Evolutionary conservation across 2,329 filamentous ascomycete species (phyloP).

Genomic region (Paecilomyces niveus): DNA sequence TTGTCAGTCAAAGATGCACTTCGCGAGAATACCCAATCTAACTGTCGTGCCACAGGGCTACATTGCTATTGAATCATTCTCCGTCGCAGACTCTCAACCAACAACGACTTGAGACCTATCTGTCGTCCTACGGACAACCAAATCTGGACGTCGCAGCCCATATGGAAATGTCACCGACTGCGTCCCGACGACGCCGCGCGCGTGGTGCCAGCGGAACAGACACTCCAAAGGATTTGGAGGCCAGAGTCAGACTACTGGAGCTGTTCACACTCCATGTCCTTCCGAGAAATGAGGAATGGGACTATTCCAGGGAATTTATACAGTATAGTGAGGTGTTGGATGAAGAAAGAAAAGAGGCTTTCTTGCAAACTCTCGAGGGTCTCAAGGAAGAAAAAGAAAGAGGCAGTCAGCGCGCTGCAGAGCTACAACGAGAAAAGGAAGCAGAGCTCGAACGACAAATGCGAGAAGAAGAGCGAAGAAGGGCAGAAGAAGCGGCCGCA

Average conservation of each 20-base stretch:
- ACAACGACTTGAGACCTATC: constrained; percentile 77
- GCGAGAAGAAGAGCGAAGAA: constrained; percentile 37
- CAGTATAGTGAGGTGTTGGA: constrained; percentile 78
- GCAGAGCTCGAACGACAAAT: constrained; percentile 46
- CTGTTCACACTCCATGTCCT: constrained; percentile 92
- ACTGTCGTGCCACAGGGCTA: constrained; percentile 56
- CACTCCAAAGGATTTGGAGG: constrained; percentile 75
- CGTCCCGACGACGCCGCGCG: constrained; percentile 25
- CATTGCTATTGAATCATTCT: constrained; percentile 83
- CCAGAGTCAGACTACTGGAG: constrained; percentile 85
- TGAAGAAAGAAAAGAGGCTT: constrained; percentile 83
- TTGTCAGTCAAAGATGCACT: constrained; percentile 31
- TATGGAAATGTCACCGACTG: constrained; percentile 40
- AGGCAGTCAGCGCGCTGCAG: constrained; percentile 55
- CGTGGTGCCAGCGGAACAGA: constrained; percentile 56
- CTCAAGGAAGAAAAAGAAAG: constrained; percentile 77
- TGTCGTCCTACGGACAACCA: constrained; percentile 68
- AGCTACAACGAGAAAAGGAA: constrained; percentile 56
- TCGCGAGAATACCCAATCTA: not conserved
- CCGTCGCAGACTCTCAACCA: constrained; percentile 78
- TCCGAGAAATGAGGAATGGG: constrained; percentile 91
- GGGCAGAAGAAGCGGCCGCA: constrained; percentile 25
- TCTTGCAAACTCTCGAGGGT: constrained; percentile 75
- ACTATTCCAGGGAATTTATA: constrained; percentile 89
- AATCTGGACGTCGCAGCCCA: constrained; percentile 64